phyloP scores from a whole-genome alignment of 2,329 filamentous ascomycete genomes.

The Aspergillus candidus region DNA sequence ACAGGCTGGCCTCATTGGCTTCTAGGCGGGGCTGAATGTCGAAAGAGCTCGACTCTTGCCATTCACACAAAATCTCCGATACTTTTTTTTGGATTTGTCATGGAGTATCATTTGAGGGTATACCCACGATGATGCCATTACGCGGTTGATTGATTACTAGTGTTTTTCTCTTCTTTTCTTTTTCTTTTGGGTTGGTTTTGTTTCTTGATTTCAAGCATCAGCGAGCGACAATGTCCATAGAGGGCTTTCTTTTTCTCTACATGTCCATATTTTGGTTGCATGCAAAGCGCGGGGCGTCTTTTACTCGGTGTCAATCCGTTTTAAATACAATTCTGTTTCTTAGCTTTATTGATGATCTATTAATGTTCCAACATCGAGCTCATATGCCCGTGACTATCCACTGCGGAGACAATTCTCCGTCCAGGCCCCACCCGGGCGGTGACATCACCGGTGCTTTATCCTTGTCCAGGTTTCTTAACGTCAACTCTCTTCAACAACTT shows the following conservation, averaged over 20 bases:
- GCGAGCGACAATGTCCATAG: slow-evolving; percentile 28
- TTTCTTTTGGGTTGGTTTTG: slow-evolving; percentile 8
- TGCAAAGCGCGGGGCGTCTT: background rate
- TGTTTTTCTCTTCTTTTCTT: slow-evolving; percentile 5
- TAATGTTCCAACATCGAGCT: too few relatives aligned
- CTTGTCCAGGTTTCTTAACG: slow-evolving; percentile 2
- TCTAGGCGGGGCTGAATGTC: slow-evolving; percentile 23
- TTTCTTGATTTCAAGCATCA: slow-evolving; percentile 22
- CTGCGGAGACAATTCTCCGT: too few relatives aligned
- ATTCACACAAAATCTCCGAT: slow-evolving; percentile 2
- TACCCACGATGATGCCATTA: slow-evolving; percentile 20
- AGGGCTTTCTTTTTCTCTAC: slow-evolving; percentile 13
- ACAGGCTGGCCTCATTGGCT: slow-evolving; percentile 36
- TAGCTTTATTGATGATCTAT: too few relatives aligned
- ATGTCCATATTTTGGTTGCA: slow-evolving; percentile 3
- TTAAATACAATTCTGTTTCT: too few relatives aligned
- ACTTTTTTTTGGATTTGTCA: slow-evolving; percentile 6
- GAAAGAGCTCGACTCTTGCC: background rate
- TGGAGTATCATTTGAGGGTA: slow-evolving; percentile 24
- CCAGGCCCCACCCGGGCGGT: slow-evolving; percentile 27
- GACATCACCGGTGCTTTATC: slow-evolving; percentile 26
- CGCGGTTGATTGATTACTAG: slow-evolving; percentile 5
- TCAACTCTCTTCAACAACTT: background rate
- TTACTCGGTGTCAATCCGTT: too few relatives aligned
- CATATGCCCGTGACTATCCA: too few relatives aligned